Conservation (phyloP, 371 early-diverging fungal species). For the Mortierella sp. region DNA sequence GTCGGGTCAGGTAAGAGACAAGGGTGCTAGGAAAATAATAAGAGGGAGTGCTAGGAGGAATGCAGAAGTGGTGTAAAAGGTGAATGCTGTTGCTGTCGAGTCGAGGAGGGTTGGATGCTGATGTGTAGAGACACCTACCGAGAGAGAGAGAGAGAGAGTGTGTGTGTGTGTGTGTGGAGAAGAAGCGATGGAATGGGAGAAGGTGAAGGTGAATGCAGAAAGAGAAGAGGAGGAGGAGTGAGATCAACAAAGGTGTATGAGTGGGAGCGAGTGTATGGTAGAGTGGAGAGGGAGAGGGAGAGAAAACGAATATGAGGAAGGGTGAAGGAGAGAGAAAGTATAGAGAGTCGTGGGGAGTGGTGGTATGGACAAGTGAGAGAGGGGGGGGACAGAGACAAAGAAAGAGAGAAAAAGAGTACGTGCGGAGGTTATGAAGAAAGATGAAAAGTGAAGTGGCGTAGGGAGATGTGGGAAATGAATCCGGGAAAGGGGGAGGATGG, state of each 20-base stretch:
- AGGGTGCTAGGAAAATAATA: too few relatives aligned
- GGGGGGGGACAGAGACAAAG: not conserved
- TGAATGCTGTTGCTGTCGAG: not conserved
- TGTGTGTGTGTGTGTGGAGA: not conserved
- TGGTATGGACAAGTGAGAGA: not conserved
- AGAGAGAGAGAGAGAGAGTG: not conserved
- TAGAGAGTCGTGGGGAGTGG: not conserved
- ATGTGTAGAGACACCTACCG: too few relatives aligned
- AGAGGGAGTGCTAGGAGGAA: too few relatives aligned
- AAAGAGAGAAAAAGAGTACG: not conserved
- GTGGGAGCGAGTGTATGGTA: not conserved
- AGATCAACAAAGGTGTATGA: not conserved
- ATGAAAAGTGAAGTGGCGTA: conserved; percentile 3
- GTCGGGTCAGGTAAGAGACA: not conserved
- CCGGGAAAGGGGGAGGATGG: too few relatives aligned
- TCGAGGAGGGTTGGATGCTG: not conserved
- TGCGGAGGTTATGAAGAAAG: too few relatives aligned
- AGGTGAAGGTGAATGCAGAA: not conserved
- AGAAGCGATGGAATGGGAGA: not conserved
- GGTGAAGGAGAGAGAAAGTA: not conserved
- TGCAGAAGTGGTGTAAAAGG: not conserved
- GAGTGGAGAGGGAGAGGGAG: not conserved
- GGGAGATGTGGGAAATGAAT: too few relatives aligned
- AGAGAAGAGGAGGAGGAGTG: not conserved
- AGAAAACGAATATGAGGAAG: not conserved